Evolutionary conservation across 208 protist genomes (phyloP).

Genomic region (Trypanosoma theileri): DNA sequence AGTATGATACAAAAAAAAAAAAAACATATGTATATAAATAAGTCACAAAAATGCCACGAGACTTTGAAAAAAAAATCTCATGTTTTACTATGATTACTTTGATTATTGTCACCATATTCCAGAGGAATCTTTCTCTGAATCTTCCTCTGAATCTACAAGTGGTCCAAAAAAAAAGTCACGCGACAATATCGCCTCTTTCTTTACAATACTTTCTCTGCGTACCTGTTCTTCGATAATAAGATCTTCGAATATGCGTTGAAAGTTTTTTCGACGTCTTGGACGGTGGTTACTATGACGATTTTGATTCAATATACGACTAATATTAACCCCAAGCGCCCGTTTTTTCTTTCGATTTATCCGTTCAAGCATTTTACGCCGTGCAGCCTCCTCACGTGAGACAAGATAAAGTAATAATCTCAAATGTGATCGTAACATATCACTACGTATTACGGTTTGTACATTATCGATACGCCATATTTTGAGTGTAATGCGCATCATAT

Average conservation of each 20-base stretch:
- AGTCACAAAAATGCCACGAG: not conserved
- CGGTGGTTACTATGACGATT: constrained; percentile 11
- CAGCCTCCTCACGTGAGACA: constrained; percentile 35
- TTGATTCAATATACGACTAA: constrained; percentile 33
- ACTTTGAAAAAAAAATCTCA: constrained; percentile 6
- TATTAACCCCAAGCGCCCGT: constrained; percentile 33
- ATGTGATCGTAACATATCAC: constrained; percentile 35
- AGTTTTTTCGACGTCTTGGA: constrained; percentile 10
- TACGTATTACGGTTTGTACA: constrained; percentile 37
- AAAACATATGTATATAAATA: no score
- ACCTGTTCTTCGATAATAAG: constrained; percentile 41
- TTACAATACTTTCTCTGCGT: constrained; percentile 34
- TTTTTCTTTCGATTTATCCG: constrained; percentile 40
- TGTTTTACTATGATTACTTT: not conserved
- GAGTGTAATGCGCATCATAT: constrained; percentile 24
- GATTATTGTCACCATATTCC: not conserved
- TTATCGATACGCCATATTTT: constrained; percentile 47
- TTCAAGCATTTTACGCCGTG: constrained; percentile 41
- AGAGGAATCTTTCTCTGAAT: constrained; percentile 37
- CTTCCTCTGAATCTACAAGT: constrained; percentile 43
- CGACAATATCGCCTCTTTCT: constrained; percentile 33
- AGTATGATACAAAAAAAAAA: no score
- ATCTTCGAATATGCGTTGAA: constrained; percentile 10
- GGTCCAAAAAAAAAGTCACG: constrained; percentile 48
- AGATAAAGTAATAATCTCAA: constrained; percentile 32